Base-by-base conservation (phyloP, 1,284 basidiomycete species). In the Neolentinus lepideus region DNA sequence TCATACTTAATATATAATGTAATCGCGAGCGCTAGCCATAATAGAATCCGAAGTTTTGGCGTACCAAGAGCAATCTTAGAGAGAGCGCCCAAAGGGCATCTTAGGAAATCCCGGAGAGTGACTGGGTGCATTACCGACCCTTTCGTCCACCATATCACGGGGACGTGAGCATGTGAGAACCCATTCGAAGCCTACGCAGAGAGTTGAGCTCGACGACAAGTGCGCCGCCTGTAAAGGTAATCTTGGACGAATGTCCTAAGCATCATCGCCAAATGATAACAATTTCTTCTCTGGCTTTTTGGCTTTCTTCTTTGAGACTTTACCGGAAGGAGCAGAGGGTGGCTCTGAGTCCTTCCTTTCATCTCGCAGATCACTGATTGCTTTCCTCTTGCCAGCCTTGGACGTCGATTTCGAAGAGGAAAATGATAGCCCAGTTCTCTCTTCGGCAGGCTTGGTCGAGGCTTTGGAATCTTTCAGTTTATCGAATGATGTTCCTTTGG, bases 211-310 rank as follows among this genome's bases (percentile, higher is more conserved):
- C 16, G 38, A 6, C 3, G 38, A 43, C 16, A n/a, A 21, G n/a
- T 16, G 38, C 38, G 16, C 6, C 38, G 38, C n/a, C 16, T 43
- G 12, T 3, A 43, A 6, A 4, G 38, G 38, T 43, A 4, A n/a
- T 43, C 6, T 16, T 16, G 38, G n/a, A 43, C 16, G 6, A 4
- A n/a, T 4, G 38, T 4, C 16, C 38, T 43, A 50, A 50, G 72
- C 68, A 52, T 76, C 80, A 58, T 82, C 82, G 29, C 74, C 80
- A 58, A 86, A 86, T 0, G 84, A 85, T 16, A 86, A 67, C 26
- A 83, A 61, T 26, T 74, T 72, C 65, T 82, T 84, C 60, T 71
- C 75, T 56, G 69, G 67, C 57, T 75, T 77, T 64, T 78, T 79
- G 0, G 69, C 58, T 60, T 76, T 79, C 71, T 80, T 77, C 63